These are phyloP conservation scores for Beauveria brongniartii DNA, from an alignment of 2,329 filamentous ascomycete genomes.

Conservation along the genomic window DNA sequence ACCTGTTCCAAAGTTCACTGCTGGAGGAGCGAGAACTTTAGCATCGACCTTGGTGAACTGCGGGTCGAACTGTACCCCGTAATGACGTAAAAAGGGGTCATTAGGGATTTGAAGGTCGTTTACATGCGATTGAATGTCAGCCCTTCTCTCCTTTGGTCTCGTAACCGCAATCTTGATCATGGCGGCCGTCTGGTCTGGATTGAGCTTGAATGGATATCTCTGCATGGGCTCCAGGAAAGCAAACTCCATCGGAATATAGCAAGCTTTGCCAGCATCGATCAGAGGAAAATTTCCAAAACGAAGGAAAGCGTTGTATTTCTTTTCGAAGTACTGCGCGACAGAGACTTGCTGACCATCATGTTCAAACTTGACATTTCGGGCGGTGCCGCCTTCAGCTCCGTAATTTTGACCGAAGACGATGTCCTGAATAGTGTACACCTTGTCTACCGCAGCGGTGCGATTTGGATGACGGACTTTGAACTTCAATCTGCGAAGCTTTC, in stretches of 20 bases:
- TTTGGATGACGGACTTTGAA: slow-evolving; percentile 47
- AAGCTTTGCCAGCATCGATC: slow-evolving; percentile 46
- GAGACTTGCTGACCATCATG: slow-evolving; percentile 36
- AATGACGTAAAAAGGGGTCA: slow-evolving; percentile 64
- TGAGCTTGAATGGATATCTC: slow-evolving; percentile 55
- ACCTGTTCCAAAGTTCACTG: slow-evolving; percentile 57
- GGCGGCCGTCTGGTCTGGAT: slow-evolving; percentile 55
- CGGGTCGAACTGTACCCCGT: slow-evolving; percentile 61
- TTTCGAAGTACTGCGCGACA: slow-evolving; percentile 47
- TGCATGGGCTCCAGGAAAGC: slow-evolving; percentile 46
- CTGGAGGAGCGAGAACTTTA: slow-evolving; percentile 61
- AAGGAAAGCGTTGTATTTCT: slow-evolving; percentile 46
- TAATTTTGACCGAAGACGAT: slow-evolving; percentile 40
- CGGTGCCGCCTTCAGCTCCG: slow-evolving; percentile 37
- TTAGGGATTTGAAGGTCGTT: slow-evolving; percentile 57
- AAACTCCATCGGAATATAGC: slow-evolving; percentile 54
- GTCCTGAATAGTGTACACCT: slow-evolving; percentile 43
- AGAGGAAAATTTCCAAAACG: slow-evolving; percentile 43
- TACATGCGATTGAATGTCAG: slow-evolving; percentile 48
- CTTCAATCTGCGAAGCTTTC: slow-evolving; percentile 44
- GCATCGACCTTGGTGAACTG: slow-evolving; percentile 61
- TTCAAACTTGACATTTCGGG: slow-evolving; percentile 49
- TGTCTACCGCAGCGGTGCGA: slow-evolving; percentile 32
- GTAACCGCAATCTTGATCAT: slow-evolving; percentile 97
- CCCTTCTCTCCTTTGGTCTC: slow-evolving; percentile 58